phyloP scores from a whole-genome alignment of 805 yeast species.

The Starmerella apicola region DNA sequence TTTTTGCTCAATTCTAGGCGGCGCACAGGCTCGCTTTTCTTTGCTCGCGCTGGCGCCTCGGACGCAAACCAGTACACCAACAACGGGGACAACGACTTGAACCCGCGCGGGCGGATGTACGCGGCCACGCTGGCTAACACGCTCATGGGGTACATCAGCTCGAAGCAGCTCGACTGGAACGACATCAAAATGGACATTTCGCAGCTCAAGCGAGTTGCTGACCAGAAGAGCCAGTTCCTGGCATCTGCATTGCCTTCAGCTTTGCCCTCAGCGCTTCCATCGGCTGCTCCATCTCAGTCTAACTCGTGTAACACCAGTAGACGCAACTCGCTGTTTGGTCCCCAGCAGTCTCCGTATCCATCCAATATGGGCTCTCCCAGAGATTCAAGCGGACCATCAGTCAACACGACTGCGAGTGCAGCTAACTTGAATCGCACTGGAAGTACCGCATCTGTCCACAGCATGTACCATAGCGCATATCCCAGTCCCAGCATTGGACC shows the following conservation, averaged over 20 bases:
- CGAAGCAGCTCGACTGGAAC: slow-evolving; percentile 18
- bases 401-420: too few species aligned
- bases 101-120: slow-evolving; percentile 57
- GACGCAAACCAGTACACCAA: slow-evolving; percentile 44
- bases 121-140: slow-evolving; percentile 53
- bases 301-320: slow-evolving; percentile 2
- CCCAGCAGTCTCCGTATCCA: not conserved
- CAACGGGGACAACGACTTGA: slow-evolving; percentile 70
- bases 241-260: slow-evolving; percentile 13
- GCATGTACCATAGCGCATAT: not conserved
- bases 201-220: slow-evolving; percentile 16
- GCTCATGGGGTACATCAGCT: slow-evolving; percentile 31
- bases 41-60: slow-evolving; percentile 44
- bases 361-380: too few species aligned
- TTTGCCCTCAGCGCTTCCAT: slow-evolving; percentile 8
- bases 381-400: too few species aligned
- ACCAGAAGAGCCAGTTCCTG: slow-evolving; percentile 13
- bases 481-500: not conserved
- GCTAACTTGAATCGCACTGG: not conserved
- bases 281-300: slow-evolving; percentile 2
- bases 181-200: slow-evolving; percentile 14
- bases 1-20: slow-evolving; percentile 84
- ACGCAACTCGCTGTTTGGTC: slow-evolving; percentile 4
- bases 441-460: not conserved
- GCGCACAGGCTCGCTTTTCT: slow-evolving; percentile 79